Evolutionary conservation across 495 filamentous ascomycete genomes (phyloP), one percentile per base, ranked within the genome.

Genomic region (Aspergillus asperescens): DNA sequence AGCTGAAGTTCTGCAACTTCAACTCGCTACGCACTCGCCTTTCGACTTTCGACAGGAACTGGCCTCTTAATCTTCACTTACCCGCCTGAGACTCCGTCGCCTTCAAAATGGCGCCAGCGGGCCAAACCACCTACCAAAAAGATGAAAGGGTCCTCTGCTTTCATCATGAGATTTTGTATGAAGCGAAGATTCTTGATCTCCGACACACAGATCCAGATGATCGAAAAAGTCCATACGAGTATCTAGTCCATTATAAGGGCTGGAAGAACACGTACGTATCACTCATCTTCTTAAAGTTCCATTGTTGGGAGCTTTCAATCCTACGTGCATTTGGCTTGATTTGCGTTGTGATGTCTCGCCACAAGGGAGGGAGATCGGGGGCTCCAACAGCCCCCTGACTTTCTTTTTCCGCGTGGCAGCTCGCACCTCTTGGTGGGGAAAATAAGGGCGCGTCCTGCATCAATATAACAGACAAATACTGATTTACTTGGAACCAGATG

Each of bases 81-180:
- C n/a, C n/a, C n/a, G 23, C 29, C 20, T 34, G 13, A 50, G n/a
- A 43, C 10, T n/a, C 23, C 31, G 50, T 44, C 22, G 16, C 25
- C 20, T 34, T 44, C 52, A 60, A 53, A 20, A 88, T 87, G 84
- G 82, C 83, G 31, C 81, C 84, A 51, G 71, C 81, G 52, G 65
- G 68, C 41, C 63, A 76, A 39, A 79, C 83, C 16, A 80, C 77
- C 27, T 98, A 87, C 68, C 72, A 73, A 44, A 93, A 93, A 67
- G 90, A 96, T 61, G 93, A 98, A 74, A 87, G 84, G 60, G 92
- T 94, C 32, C 81, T 98, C 18, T 98, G 93, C 73, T 98, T 98
- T 61, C 93, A 98, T 65, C 87, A 89, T 68, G 90, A 96, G 53
- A 82, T 97, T 63, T 81, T 98, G 15, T 98, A 98, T 65, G 93